Base-by-base conservation (phyloP, 2,329 filamentous ascomycete species). In the Colletotrichum melonis region DNA sequence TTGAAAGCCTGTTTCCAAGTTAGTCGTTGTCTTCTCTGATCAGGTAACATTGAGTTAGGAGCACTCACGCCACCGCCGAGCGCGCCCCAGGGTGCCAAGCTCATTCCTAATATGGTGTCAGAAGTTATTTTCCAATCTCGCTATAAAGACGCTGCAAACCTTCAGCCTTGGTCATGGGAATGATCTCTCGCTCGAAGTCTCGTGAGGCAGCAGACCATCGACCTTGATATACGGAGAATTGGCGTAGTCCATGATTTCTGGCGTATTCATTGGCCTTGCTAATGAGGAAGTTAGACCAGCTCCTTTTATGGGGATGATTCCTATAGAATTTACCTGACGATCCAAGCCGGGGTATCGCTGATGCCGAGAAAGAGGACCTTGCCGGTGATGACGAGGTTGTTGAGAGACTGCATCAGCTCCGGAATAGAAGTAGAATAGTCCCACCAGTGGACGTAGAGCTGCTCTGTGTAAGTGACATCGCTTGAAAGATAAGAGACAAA, bases 211-310 rank as follows among this genome's bases (percentile, higher is more conserved):
- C 88, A 26, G 84, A 89, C 91, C 91, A 94, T 12, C 82, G 84
- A 11, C 92, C 92, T 81, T 93, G 91, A 80, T 93, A 94, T 35
- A 94, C 88, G 46, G 85, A 88, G 83, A 95, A 95, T 52, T 88
- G 91, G 1, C 90, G 89, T 32, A 94, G 86, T n/a, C 91, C 92
- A 75, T 94, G 89, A 75, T 90, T 87, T 55, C 91, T 88, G 7
- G 93, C 94, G 78, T 95, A 92, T 78, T 91, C 87, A 67, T 92
- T 93, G 19, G 89, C 89, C 78, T 91, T 91, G 78, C 86, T 87
- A 32, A 5, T 26, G 32, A 7, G 28, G 42, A 30, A 16, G 26
- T 64, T 5, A 63, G 62, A 4, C 28, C 14, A 1, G 35, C 11
- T 69, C 11, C 60, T 77, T 12, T 3, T 75, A 59, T 2, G 19